phyloP scores from a whole-genome alignment of 176 grass and related monocot species.

The Carex parvula region DNA sequence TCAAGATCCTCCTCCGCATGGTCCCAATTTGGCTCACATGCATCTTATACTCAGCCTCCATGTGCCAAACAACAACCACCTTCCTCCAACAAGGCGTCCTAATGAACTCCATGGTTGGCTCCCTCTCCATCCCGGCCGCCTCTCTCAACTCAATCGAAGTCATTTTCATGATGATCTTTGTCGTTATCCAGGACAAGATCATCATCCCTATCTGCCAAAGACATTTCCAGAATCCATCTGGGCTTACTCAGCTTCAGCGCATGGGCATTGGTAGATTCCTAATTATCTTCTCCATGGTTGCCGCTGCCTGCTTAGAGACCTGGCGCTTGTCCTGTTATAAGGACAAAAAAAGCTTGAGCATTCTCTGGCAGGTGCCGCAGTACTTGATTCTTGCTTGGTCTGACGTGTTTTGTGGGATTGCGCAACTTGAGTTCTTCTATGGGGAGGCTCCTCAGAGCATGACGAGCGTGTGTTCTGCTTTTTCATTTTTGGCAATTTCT shows the following conservation, averaged over 20 bases:
- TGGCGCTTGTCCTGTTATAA: slow-evolving; percentile 41
- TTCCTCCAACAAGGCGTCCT: slow-evolving; percentile 77
- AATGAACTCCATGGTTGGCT: slow-evolving; percentile 59
- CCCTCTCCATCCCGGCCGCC: slow-evolving; percentile 67
- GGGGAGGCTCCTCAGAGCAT: slow-evolving; percentile 53
- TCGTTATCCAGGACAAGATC: slow-evolving; percentile 52
- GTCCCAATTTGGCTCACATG: slow-evolving; percentile 73
- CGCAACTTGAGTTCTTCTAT: slow-evolving; percentile 75
- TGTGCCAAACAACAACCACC: slow-evolving; percentile 68
- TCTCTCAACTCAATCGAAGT: slow-evolving; percentile 64
- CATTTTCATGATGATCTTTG: slow-evolving; percentile 64
- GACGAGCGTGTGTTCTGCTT: slow-evolving; percentile 58
- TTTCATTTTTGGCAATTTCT: slow-evolving; percentile 62
- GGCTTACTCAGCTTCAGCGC: slow-evolving; percentile 66
- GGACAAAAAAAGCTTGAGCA: slow-evolving; percentile 46
- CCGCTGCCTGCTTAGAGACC: slow-evolving; percentile 43
- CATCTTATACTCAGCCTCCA: slow-evolving; percentile 54
- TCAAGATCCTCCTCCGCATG: slow-evolving; percentile 85
- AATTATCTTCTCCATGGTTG: slow-evolving; percentile 43
- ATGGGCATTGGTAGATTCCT: slow-evolving; percentile 65
- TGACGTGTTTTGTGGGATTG: slow-evolving; percentile 75
- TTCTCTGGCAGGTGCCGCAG: slow-evolving; percentile 75
- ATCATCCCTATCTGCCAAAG: slow-evolving; percentile 48
- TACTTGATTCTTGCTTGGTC: slow-evolving; percentile 58
- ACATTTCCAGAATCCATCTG: slow-evolving; percentile 39